Conservation (phyloP, 805 yeast genomes). For the Yarrowia sp. region DNA sequence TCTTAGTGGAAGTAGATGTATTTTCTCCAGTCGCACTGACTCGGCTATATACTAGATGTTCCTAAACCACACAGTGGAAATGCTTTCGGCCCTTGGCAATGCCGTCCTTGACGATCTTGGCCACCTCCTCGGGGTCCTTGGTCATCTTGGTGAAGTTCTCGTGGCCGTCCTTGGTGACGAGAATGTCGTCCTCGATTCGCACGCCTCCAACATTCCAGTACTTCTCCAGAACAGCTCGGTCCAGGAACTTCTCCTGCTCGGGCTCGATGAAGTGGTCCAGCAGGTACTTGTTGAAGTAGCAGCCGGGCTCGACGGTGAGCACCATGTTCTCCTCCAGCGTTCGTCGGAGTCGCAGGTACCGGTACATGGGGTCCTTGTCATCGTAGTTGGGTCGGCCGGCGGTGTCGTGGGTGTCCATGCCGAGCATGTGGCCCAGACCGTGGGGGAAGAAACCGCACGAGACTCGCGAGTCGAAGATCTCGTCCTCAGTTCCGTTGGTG, state of each 20-base stretch:
- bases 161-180: constrained; percentile 71
- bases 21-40: no score
- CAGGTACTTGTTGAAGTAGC: constrained; percentile 82
- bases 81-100: constrained; percentile 53
- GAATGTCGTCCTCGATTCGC: constrained; percentile 89
- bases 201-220: constrained; percentile 96
- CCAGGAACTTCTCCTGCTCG: constrained; percentile 55
- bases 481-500: constrained; percentile 54
- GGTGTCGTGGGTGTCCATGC: constrained; percentile 95
- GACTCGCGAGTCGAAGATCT: constrained; percentile 65
- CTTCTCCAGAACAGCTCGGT: constrained; percentile 62
- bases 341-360: constrained; percentile 79
- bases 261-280: constrained; percentile 56
- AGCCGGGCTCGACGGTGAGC: constrained; percentile 92
- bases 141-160: constrained; percentile 83
- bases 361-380: constrained; percentile 74
- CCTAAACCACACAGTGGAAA: constrained; percentile 57
- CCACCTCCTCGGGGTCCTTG: constrained; percentile 79
- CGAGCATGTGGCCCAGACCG: constrained; percentile 90
- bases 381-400: constrained; percentile 85
- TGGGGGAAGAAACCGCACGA: constrained; percentile 89
- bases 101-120: constrained; percentile 71
- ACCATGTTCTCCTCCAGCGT: constrained; percentile 72
- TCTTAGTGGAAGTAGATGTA: no score
- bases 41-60: neutral